Evolutionary conservation across 495 filamentous ascomycete species (phyloP).

Genomic region (Penicillium herquei): DNA sequence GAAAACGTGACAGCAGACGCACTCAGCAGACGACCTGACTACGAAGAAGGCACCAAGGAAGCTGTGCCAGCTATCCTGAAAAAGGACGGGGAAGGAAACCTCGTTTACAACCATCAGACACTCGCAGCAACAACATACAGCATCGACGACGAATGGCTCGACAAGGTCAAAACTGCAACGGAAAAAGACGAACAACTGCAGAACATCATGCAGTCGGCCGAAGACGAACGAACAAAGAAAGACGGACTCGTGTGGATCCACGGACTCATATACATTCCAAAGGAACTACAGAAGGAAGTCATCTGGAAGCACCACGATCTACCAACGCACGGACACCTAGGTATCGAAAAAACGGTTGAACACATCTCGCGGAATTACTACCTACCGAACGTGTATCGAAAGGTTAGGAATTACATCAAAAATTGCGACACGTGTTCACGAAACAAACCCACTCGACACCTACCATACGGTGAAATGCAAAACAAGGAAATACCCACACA

Average conservation of each 20-base stretch:
- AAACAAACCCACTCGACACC: constrained; percentile 5
- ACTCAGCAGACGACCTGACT: constrained; percentile 15
- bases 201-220: not conserved
- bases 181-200: not conserved
- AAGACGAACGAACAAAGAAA: not conserved
- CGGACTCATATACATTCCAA: constrained; percentile 8
- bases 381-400: constrained; percentile 1
- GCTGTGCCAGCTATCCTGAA: constrained; percentile 9
- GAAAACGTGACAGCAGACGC: constrained; percentile 11
- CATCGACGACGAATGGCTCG: constrained; percentile 1
- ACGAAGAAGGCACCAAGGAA: constrained; percentile 8
- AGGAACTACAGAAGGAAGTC: constrained; percentile 1
- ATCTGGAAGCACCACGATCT: constrained; percentile 9
- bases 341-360: constrained; percentile 8
- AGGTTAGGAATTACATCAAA: constrained; percentile 9
- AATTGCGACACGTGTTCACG: constrained; percentile 4
- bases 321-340: not conserved
- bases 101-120: constrained; percentile 7
- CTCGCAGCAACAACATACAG: constrained; percentile 2
- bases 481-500: constrained; percentile 1
- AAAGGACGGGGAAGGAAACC: constrained; percentile 3
- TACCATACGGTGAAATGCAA: constrained; percentile 12
- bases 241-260: constrained; percentile 12
- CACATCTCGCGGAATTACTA: constrained; percentile 10
- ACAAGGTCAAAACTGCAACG: not conserved